Conservation (phyloP, 306 rosid genomes). For the Potentilla sterilis region DNA sequence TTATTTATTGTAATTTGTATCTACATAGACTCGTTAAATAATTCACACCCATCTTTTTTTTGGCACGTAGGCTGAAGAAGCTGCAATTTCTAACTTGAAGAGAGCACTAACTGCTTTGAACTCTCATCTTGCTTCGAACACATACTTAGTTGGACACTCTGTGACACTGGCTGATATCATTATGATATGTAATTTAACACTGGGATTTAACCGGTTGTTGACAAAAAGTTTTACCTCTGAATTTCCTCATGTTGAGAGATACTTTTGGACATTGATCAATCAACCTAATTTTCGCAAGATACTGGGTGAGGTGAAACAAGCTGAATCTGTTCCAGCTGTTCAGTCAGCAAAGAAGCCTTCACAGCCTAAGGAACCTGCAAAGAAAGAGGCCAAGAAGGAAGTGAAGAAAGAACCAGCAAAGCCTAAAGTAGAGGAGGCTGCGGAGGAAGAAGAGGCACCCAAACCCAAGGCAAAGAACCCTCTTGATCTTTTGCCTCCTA, state of each 20-base stretch:
- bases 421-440: slow-evolving; percentile 42
- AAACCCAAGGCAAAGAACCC: slow-evolving; percentile 86
- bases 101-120: slow-evolving; percentile 66
- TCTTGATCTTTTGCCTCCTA: slow-evolving; percentile 86
- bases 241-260: slow-evolving; percentile 85
- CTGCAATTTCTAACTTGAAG: slow-evolving; percentile 53
- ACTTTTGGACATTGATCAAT: slow-evolving; percentile 86
- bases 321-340: slow-evolving; percentile 48
- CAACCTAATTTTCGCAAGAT: slow-evolving; percentile 73
- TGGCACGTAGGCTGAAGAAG: slow-evolving; percentile 67
- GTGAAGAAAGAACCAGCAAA: slow-evolving; percentile 44
- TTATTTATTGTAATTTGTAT: background rate
- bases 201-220: slow-evolving; percentile 38
- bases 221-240: slow-evolving; percentile 68
- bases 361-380: slow-evolving; percentile 60
- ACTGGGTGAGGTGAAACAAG: slow-evolving; percentile 68
- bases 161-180: slow-evolving; percentile 80
- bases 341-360: slow-evolving; percentile 63
- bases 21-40: too few relatives aligned
- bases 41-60: background rate
- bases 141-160: slow-evolving; percentile 70
- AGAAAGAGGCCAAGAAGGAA: slow-evolving; percentile 39
- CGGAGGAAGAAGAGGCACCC: slow-evolving; percentile 61
- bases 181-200: slow-evolving; percentile 41
- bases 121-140: slow-evolving; percentile 63